A percentile compares a stretch with the other conserved stretches of the same genome.
Conservation (phyloP, 164 flowering plant species). For the Berberis vulgaris region DNA sequence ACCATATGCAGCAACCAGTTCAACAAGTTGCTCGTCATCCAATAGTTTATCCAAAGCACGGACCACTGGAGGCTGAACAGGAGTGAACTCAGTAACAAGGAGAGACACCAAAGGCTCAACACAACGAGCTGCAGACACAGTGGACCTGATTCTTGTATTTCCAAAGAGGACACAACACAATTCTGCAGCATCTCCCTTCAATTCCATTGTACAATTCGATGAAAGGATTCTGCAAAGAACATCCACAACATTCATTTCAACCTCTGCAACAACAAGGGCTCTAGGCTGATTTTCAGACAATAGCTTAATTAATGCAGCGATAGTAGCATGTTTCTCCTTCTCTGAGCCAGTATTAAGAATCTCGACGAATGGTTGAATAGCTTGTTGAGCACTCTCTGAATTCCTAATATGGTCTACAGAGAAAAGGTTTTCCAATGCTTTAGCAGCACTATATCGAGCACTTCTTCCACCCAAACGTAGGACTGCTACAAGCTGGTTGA, state of each 20-base stretch:
- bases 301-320: conserved; percentile 13
- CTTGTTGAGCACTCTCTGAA: conserved; percentile 81
- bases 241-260: conserved; percentile 77
- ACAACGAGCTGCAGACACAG: conserved; percentile 91
- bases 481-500: conserved; percentile 91
- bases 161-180: conserved; percentile 82
- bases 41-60: conserved; percentile 87
- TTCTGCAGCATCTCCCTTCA: conserved; percentile 97
- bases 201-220: conserved; percentile 85
- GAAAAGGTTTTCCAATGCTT: conserved; percentile 85
- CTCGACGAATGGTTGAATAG: conserved; percentile 94
- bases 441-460: conserved; percentile 94
- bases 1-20: conserved; percentile 94
- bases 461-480: conserved; percentile 88
- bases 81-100: conserved; percentile 72
- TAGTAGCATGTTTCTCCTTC: conserved; percentile 56
- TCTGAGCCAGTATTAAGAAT: conserved; percentile 89
- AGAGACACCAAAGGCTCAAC: conserved; percentile 96
- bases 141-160: conserved; percentile 80
- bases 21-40: conserved; percentile 96
- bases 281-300: conserved; percentile 80
- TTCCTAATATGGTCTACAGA: conserved; percentile 87
- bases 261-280: conserved; percentile 86
- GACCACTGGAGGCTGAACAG: conserved; percentile 88
- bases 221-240: conserved; percentile 71